Percentiles rank a stretch among this genome's conserved stretches.
Evolutionary conservation across 345 rosid species (phyloP).

Genomic region (Heritiera littoralis): DNA sequence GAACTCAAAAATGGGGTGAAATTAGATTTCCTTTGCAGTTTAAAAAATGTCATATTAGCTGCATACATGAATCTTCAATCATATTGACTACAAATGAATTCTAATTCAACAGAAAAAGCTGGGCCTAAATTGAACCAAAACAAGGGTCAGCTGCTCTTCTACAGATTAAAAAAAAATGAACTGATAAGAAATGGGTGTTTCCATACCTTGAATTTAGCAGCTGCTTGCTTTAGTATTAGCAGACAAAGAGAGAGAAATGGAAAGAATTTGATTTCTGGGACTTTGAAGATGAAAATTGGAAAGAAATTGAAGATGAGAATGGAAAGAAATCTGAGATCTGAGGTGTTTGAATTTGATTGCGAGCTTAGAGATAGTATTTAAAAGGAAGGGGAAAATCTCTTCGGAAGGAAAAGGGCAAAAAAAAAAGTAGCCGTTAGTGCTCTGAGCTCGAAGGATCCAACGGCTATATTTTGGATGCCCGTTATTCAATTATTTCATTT

Average conservation of each 20-base stretch:
- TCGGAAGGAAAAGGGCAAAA: neutral
- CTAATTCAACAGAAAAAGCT: neutral
- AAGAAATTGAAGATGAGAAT: neutral
- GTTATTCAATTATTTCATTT: neutral
- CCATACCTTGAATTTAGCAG: slow-evolving; percentile 10
- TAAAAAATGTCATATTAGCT: neutral
- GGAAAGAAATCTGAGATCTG: slow-evolving; percentile 16
- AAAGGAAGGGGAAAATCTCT: neutral
- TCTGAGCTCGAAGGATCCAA: neutral
- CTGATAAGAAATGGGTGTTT: neutral
- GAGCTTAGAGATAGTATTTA: neutral
- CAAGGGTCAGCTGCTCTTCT: neutral
- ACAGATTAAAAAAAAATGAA: neutral
- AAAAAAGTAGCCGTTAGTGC: slow-evolving; percentile 17
- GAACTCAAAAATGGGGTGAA: neutral
- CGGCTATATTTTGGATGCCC: slow-evolving; percentile 20
- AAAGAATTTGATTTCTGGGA: slow-evolving; percentile 8
- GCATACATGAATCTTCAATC: neutral
- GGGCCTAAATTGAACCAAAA: neutral
- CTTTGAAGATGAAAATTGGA: neutral
- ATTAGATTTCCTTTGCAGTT: neutral
- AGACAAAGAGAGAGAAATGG: neutral
- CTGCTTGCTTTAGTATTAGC: slow-evolving; percentile 3
- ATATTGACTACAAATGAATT: neutral
- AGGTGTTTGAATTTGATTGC: neutral